Percentiles rank a stretch among this genome's conserved stretches.
These are phyloP conservation scores for Sicyos edulis DNA, from an alignment of 306 rosid species.

Conservation along the genomic window DNA sequence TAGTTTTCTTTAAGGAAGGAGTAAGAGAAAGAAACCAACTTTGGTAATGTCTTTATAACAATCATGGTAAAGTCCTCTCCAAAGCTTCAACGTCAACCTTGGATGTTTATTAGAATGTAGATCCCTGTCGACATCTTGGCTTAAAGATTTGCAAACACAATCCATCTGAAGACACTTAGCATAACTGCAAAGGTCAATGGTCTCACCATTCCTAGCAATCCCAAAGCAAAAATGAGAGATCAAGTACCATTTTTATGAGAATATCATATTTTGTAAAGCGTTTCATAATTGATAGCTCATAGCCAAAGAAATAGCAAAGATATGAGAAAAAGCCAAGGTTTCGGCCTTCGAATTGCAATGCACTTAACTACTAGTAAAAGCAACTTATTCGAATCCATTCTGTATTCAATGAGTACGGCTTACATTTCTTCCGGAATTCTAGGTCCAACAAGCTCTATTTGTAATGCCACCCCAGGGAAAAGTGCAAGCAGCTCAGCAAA, in stretches of 20 bases:
- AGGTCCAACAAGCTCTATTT: conserved; percentile 78
- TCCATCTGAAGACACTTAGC: conserved; percentile 44
- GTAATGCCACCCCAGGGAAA: conserved; percentile 58
- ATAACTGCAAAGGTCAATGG: conserved; percentile 42
- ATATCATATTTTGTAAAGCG: neutral
- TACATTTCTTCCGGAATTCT: conserved; percentile 66
- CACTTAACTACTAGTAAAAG: neutral
- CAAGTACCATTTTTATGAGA: neutral
- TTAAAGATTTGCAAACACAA: conserved; percentile 57
- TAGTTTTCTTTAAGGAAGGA: neutral
- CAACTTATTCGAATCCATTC: neutral
- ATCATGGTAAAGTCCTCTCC: conserved; percentile 77
- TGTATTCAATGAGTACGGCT: conserved; percentile 17
- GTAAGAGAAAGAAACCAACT: conserved; percentile 33
- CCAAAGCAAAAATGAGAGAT: conserved; percentile 24
- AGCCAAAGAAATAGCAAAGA: neutral
- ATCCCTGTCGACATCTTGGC: conserved; percentile 26
- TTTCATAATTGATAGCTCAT: neutral
- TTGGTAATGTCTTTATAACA: conserved; percentile 51
- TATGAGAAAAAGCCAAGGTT: neutral
- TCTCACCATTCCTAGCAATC: conserved; percentile 68
- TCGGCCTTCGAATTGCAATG: neutral
- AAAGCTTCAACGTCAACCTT: conserved; percentile 51
- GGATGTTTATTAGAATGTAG: conserved; percentile 27
- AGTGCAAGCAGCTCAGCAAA: conserved; percentile 72